Evolutionary conservation across 257 asterid species (phyloP).

Genomic region (Solanum boliviense): DNA sequence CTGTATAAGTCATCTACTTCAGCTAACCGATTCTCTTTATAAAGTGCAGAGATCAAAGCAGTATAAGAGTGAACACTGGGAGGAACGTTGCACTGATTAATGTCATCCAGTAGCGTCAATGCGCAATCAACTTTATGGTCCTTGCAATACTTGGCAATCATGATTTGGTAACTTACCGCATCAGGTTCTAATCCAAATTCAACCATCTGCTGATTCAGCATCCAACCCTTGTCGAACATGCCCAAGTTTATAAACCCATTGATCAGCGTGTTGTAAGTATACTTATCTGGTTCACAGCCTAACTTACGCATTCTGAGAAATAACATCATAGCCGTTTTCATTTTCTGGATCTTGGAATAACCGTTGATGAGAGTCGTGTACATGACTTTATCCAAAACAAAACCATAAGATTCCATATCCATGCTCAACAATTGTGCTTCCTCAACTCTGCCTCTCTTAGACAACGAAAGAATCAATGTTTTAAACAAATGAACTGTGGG

Average conservation of each 20-base stretch:
- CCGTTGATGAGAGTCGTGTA: slow-evolving; percentile 39
- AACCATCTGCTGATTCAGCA: slow-evolving; percentile 30
- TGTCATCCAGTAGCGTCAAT: slow-evolving; percentile 22
- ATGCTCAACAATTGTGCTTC: slow-evolving; percentile 41
- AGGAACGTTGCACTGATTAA: slow-evolving; percentile 18
- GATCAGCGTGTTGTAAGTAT: slow-evolving; percentile 39
- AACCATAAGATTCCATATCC: slow-evolving; percentile 38
- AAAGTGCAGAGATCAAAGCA: slow-evolving; percentile 33
- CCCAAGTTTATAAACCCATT: slow-evolving; percentile 43
- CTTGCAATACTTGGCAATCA: slow-evolving; percentile 44
- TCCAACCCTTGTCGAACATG: slow-evolving; percentile 29
- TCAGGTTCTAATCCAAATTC: slow-evolving; percentile 36
- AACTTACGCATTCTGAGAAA: slow-evolving; percentile 43
- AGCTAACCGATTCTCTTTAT: slow-evolving; percentile 28
- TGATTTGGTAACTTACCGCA: slow-evolving; percentile 36
- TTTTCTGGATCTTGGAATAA: slow-evolving; percentile 39
- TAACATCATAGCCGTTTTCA: slow-evolving; percentile 56
- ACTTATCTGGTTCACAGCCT: slow-evolving; percentile 41
- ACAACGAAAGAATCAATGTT: slow-evolving; percentile 29
- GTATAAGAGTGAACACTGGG: slow-evolving; percentile 54
- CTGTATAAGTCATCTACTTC: slow-evolving; percentile 24
- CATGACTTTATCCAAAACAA: slow-evolving; percentile 32
- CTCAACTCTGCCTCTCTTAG: slow-evolving; percentile 39
- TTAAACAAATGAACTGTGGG: slow-evolving; percentile 41
- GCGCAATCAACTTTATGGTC: slow-evolving; percentile 34